Evolutionary conservation across 2,329 filamentous ascomycete genomes (phyloP).

Genomic region (Ophiostoma himal-ulmi): DNA sequence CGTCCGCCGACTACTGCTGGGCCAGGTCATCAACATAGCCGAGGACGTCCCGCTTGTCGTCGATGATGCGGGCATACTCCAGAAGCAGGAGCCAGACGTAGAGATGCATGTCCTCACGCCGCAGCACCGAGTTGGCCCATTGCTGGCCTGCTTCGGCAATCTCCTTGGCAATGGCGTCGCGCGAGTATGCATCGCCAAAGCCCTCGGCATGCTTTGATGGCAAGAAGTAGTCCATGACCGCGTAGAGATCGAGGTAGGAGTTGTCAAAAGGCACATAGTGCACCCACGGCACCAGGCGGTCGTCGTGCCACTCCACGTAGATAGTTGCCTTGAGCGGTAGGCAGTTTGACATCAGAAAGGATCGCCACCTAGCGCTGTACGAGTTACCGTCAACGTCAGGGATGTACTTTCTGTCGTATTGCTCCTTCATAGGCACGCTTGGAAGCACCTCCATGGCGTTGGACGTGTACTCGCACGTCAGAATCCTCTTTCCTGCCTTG

Average conservation of each 20-base stretch:
- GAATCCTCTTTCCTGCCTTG: slow-evolving; percentile 19
- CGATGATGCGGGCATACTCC: slow-evolving; percentile 50
- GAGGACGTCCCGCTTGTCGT: slow-evolving; percentile 40
- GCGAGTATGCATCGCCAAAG: neutral
- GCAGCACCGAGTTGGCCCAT: slow-evolving; percentile 57
- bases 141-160: slow-evolving; percentile 56
- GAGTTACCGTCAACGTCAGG: slow-evolving; percentile 65
- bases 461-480: slow-evolving; percentile 37
- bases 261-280: slow-evolving; percentile 70
- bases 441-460: slow-evolving; percentile 34
- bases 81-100: slow-evolving; percentile 58
- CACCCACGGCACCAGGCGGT: slow-evolving; percentile 60
- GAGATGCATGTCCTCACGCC: slow-evolving; percentile 60
- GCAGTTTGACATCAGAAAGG: slow-evolving; percentile 57
- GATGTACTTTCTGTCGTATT: slow-evolving; percentile 56
- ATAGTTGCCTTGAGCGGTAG: slow-evolving; percentile 66
- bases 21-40: slow-evolving; percentile 41
- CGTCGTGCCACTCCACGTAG: slow-evolving; percentile 70
- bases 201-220: slow-evolving; percentile 32
- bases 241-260: slow-evolving; percentile 59
- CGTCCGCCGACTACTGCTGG: neutral
- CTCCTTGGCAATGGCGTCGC: slow-evolving; percentile 48
- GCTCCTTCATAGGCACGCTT: slow-evolving; percentile 40
- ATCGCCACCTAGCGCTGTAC: slow-evolving; percentile 55
- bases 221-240: slow-evolving; percentile 61